Evolutionary conservation across 2,329 filamentous ascomycete genomes (phyloP), one percentile per base, ranked within the genome.

Genomic region (Fusarium sp.): DNA sequence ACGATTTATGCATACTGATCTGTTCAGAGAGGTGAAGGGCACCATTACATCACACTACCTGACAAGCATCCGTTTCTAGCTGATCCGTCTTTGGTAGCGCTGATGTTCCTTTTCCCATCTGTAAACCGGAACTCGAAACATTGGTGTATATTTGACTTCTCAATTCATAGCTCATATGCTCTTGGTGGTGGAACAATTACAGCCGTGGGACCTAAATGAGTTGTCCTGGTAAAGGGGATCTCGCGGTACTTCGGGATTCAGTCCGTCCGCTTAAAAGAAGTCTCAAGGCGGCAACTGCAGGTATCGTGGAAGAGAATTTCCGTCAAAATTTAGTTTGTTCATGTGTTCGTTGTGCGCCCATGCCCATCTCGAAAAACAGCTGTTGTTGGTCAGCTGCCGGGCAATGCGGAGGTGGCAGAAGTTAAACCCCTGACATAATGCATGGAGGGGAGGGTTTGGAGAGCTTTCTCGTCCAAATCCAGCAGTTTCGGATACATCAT

Each of bases 211-310:
- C n/a, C 22, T 28, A 32, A 32, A 47, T 65, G 26, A 50, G 38
- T 36, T 44, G 18, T 50, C 55, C 57, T 42, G 28, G 35, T 53
- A 48, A 41, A 64, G 54, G 47, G 42, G 50, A 51, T 32, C 50
- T 44, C 30, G 55, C 72, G 72, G 72, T 59, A 75, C 48, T 65
- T 74, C 72, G 72, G 72, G 72, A 75, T 60, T 61, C 60, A 57
- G 57, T 41, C 72, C 72, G 72, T 28, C 72, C 50, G 63, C 54
- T 70, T 51, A 69, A 63, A 71, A 63, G 45, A 44, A 39, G 54
- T 30, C 51, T 57, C 41, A 65, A 50, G 55, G 55, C 53, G 41
- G 63, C 45, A 47, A 44, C 45, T 42, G 42, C 36, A 63, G 59
- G n/a, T 56, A 56, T 70, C 56, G 59, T 55, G 39, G 42, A 35